A percentile compares a stretch with the other conserved stretches of the same genome.
These are phyloP conservation scores for Boletus subparvulus DNA, from an alignment of 768 basidiomycete species.

Conservation along the genomic window DNA sequence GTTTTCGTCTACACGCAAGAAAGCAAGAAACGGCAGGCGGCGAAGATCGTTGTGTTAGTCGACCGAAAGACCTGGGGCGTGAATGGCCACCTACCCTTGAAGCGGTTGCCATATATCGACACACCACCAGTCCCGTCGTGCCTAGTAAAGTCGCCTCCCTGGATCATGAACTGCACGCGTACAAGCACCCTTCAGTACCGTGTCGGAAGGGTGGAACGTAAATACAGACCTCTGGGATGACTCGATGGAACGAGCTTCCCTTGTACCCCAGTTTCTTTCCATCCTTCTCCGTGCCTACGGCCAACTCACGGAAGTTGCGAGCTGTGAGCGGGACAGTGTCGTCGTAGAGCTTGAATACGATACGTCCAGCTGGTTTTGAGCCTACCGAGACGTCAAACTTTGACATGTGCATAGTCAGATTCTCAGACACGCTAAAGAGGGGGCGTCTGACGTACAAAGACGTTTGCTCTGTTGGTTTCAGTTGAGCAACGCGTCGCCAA, in stretches of 20 bases:
- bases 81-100: conserved; percentile 50
- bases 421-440: neutral
- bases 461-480: conserved; percentile 13
- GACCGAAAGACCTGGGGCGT: neutral
- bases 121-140: conserved; percentile 79
- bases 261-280: conserved; percentile 72
- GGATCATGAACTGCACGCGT: conserved; percentile 69
- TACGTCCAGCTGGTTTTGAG: conserved; percentile 58
- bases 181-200: neutral
- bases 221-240: conserved; percentile 58
- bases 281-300: conserved; percentile 42
- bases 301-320: conserved; percentile 78
- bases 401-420: neutral
- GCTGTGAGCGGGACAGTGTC: conserved; percentile 79
- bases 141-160: conserved; percentile 83
- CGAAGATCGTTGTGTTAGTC: neutral
- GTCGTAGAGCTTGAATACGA: conserved; percentile 84
- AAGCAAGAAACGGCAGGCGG: too few relatives aligned
- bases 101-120: conserved; percentile 83
- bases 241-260: conserved; percentile 66
- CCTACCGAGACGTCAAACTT: conserved; percentile 70
- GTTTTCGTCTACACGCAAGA: conserved; percentile 55
- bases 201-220: neutral
- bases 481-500: neutral
- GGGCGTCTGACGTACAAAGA: conserved; percentile 34